phyloP scores from a whole-genome alignment of 2,329 filamentous ascomycete genomes.

The Penicillium polonicum region DNA sequence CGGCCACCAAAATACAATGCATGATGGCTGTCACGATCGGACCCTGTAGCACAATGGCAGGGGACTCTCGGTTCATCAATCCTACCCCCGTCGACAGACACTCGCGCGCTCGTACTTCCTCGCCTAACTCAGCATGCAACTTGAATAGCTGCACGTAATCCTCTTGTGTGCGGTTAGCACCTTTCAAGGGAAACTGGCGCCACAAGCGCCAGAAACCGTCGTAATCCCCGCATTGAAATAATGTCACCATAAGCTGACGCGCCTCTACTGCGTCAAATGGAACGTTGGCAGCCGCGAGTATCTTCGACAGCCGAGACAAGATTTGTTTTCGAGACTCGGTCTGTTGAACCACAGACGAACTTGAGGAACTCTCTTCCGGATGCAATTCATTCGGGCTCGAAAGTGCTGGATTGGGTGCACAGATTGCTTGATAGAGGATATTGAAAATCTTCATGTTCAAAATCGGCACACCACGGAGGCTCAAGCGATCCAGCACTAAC shows the following conservation, averaged over 20 bases:
- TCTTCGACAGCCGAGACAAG: slow-evolving; percentile 28
- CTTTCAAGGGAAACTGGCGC: slow-evolving; percentile 54
- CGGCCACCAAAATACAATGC: slow-evolving; percentile 56
- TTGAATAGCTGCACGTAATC: slow-evolving; percentile 59
- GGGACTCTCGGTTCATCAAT: slow-evolving; percentile 59
- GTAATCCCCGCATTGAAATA: slow-evolving; percentile 51
- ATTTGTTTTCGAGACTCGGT: slow-evolving; percentile 16
- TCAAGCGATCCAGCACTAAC: slow-evolving; percentile 44
- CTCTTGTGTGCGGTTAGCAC: slow-evolving; percentile 48
- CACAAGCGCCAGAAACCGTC: slow-evolving; percentile 62
- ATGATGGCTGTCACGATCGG: slow-evolving; percentile 51
- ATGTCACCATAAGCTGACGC: slow-evolving; percentile 32
- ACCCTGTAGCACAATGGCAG: slow-evolving; percentile 48
- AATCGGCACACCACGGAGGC: slow-evolving; percentile 42
- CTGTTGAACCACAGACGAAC: slow-evolving; percentile 1
- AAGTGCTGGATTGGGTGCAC: slow-evolving; percentile 34
- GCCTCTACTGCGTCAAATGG: slow-evolving; percentile 32
- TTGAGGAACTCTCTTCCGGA: slow-evolving; percentile 39
- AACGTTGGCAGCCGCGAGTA: slow-evolving; percentile 31
- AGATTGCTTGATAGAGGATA: slow-evolving; percentile 39
- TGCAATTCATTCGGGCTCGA: not conserved
- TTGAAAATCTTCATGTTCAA: slow-evolving; percentile 51
- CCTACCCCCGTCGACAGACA: slow-evolving; percentile 55
- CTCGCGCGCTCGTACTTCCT: slow-evolving; percentile 48
- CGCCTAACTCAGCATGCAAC: slow-evolving; percentile 47